These are phyloP conservation scores for Cyathus striatus DNA, from an alignment of 768 basidiomycete species.

Conservation along the genomic window DNA sequence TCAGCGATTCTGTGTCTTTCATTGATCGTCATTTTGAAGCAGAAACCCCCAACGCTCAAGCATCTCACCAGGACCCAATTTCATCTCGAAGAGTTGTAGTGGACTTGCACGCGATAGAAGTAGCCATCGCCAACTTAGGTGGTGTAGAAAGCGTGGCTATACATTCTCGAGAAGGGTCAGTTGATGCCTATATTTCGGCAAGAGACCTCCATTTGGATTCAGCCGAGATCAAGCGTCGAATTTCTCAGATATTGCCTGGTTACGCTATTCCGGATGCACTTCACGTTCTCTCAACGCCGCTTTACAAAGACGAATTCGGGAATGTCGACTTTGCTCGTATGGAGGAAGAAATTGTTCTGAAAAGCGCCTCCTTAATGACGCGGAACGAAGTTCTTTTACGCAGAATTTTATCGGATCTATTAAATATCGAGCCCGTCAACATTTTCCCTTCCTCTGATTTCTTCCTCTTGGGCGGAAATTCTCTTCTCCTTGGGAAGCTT, in stretches of 20 bases:
- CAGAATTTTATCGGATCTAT: conserved; percentile 27
- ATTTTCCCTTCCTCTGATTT: conserved; percentile 32
- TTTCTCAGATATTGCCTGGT: conserved; percentile 26
- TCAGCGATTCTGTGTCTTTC: conserved; percentile 26
- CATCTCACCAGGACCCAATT: conserved; percentile 31
- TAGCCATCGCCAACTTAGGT: conserved; percentile 17
- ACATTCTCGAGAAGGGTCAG: conserved; percentile 21
- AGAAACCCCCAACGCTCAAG: conserved; percentile 19
- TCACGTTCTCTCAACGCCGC: conserved; percentile 21
- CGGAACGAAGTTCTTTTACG: conserved; percentile 26
- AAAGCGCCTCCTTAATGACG: conserved; percentile 19
- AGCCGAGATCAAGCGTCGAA: conserved; percentile 10
- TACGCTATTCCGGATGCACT: conserved; percentile 34
- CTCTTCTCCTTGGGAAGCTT: conserved; percentile 40
- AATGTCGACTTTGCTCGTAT: conserved; percentile 26
- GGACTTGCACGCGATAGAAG: conserved; percentile 19
- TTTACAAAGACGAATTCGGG: conserved; percentile 14
- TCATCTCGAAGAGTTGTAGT: conserved; percentile 25
- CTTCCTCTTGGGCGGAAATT: conserved; percentile 40
- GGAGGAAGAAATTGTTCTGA: conserved; percentile 16
- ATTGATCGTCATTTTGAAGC: conserved; percentile 39
- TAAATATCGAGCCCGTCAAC: conserved; percentile 20
- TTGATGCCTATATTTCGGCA: conserved; percentile 33
- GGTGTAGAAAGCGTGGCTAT: conserved; percentile 31
- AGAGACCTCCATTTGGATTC: conserved; percentile 11